A percentile compares a stretch with the other conserved stretches of the same genome.
Conservation (phyloP, 2,329 filamentous ascomycete species). For the Talaromyces sp. region DNA sequence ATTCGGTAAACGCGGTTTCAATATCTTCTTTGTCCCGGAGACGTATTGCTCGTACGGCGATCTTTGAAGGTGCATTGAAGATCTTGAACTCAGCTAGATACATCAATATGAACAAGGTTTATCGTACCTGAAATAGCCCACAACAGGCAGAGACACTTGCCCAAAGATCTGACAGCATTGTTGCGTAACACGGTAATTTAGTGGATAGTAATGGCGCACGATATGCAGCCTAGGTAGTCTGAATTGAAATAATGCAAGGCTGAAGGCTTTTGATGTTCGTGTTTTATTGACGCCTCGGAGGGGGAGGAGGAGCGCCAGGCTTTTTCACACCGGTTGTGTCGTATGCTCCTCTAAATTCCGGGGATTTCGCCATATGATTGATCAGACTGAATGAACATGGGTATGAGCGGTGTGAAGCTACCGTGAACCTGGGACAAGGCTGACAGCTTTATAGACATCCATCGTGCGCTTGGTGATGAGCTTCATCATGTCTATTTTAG, state of each 20-base stretch:
- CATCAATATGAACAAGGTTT: background rate
- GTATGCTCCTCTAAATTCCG: constrained; percentile 37
- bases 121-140: background rate
- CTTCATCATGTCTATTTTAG: background rate
- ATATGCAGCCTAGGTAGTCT: background rate
- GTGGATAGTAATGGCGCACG: no score
- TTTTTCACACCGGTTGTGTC: constrained; percentile 48
- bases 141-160: background rate
- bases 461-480: background rate
- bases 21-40: no score
- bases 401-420: background rate
- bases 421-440: background rate
- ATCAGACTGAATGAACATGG: background rate
- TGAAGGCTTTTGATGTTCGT: background rate
- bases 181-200: background rate
- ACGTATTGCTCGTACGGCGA: no score
- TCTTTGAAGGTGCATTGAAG: no score
- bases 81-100: background rate
- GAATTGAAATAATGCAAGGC: constrained; percentile 6
- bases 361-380: no score
- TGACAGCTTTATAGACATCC: background rate
- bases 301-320: constrained; percentile 39
- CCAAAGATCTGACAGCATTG: background rate
- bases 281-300: constrained; percentile 14
- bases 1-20: no score